phyloP scores from a whole-genome alignment of 345 rosid genomes.

The Eucalyptus albens region DNA sequence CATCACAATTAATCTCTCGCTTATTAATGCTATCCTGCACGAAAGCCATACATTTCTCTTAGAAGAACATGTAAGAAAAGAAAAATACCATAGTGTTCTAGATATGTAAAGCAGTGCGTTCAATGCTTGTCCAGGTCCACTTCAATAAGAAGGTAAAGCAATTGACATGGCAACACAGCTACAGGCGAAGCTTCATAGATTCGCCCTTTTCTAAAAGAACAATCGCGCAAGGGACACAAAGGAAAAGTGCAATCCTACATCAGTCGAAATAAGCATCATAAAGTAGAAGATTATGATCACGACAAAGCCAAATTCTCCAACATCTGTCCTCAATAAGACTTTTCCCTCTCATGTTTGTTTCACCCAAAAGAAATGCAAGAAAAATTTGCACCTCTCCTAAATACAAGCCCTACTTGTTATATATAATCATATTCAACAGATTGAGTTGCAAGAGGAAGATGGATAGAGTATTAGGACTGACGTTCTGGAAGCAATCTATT shows the following conservation, averaged over 20 bases:
- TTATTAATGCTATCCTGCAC: constrained; percentile 63
- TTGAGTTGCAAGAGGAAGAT: not conserved
- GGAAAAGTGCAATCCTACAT: not conserved
- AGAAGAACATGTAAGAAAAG: not conserved
- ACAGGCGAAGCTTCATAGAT: not conserved
- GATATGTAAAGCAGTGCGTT: not conserved
- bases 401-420: not conserved
- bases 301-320: not conserved
- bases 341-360: not conserved
- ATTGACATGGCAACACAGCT: not conserved
- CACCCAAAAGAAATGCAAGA: not conserved
- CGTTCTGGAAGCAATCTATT: not conserved
- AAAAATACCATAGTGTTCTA: not conserved
- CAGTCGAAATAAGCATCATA: not conserved
- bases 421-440: not conserved
- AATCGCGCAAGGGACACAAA: not conserved
- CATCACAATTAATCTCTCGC: constrained; percentile 69
- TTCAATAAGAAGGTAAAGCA: not conserved
- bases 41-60: not conserved
- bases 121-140: not conserved
- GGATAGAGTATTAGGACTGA: not conserved
- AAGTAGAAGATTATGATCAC: not conserved
- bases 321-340: not conserved
- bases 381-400: not conserved
- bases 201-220: not conserved